Evolutionary conservation across 208 protist genomes (phyloP).

Genomic region (Balamuthia mandrillaris): DNA sequence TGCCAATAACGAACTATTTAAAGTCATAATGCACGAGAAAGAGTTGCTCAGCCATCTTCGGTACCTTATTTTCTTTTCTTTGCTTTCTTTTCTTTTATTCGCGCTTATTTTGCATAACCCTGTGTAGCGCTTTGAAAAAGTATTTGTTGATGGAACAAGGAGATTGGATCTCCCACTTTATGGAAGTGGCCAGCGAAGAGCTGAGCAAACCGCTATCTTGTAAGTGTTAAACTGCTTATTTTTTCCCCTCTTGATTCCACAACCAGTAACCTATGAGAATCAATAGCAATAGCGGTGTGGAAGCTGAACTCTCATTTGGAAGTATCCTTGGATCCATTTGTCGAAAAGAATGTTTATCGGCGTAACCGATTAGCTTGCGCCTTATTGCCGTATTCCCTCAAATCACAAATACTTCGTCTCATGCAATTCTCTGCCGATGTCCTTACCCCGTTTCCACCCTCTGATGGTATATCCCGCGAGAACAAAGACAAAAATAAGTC

Average conservation of each 20-base stretch:
- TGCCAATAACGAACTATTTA: background rate
- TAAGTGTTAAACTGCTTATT: background rate
- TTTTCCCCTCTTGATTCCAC: background rate
- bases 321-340: background rate
- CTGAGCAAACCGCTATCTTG: background rate
- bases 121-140: background rate
- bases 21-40: background rate
- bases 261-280: background rate
- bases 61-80: background rate
- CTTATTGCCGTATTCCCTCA: too few relatives aligned
- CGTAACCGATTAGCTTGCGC: too few relatives aligned
- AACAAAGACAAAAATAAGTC: background rate
- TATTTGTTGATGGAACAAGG: constrained; percentile 25
- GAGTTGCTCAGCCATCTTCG: background rate
- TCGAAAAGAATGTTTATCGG: background rate
- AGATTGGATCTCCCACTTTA: background rate
- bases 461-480: too few relatives aligned
- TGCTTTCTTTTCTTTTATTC: too few relatives aligned
- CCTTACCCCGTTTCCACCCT: background rate
- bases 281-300: background rate
- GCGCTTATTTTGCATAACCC: too few relatives aligned
- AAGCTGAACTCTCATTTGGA: constrained; percentile 19
- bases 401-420: background rate
- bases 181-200: constrained; percentile 1
- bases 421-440: background rate